These are phyloP conservation scores for Forsythia suspensa DNA, from an alignment of 257 asterid genomes.

Conservation along the genomic window DNA sequence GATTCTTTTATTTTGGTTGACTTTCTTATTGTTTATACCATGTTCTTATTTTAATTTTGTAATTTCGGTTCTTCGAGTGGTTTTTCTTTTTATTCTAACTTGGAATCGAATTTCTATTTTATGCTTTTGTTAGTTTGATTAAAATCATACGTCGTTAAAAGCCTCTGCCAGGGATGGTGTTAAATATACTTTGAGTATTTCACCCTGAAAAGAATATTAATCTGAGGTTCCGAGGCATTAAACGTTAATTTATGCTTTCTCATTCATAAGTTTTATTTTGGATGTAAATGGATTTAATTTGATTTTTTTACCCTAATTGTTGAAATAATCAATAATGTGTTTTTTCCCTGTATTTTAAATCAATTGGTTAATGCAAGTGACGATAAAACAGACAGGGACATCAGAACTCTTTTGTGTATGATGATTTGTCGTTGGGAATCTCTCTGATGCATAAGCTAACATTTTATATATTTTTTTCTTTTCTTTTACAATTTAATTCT, in stretches of 20 bases:
- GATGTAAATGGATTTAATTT: background rate
- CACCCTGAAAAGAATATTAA: background rate
- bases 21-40: background rate
- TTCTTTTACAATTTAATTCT: background rate
- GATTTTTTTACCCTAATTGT: too few relatives aligned
- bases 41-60: background rate
- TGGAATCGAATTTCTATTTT: background rate
- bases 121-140: background rate
- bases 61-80: background rate
- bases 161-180: constrained; percentile 21
- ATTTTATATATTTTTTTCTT: background rate
- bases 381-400: constrained; percentile 61
- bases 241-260: background rate
- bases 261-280: background rate
- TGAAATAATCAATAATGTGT: too few relatives aligned
- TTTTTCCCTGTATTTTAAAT: background rate
- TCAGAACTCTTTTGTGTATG: constrained; percentile 40
- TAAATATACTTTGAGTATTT: constrained; percentile 23
- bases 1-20: background rate
- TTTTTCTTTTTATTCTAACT: background rate
- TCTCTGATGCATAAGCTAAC: constrained; percentile 45
- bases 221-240: background rate
- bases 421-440: constrained; percentile 57
- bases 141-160: too few relatives aligned
- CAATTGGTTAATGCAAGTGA: constrained; percentile 36